These are phyloP conservation scores for Schwanniomyces vanrijiae DNA, from an alignment of 805 yeast genomes.

Conservation along the genomic window DNA sequence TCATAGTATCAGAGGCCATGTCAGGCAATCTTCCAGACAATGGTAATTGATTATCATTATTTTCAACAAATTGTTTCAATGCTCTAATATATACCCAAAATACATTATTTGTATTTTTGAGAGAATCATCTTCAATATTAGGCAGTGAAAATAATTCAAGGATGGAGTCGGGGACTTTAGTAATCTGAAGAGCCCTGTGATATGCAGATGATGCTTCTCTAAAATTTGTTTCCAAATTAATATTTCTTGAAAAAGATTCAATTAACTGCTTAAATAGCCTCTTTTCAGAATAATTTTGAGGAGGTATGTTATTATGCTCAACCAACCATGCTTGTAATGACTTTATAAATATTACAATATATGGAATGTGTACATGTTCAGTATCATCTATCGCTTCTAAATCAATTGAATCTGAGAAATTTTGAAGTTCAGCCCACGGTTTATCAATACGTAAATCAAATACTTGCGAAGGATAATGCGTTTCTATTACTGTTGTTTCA, in stretches of 20 bases:
- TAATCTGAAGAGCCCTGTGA: slow-evolving; percentile 37
- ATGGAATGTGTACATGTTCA: slow-evolving; percentile 68
- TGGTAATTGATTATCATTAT: slow-evolving; percentile 51
- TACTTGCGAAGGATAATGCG: slow-evolving; percentile 63
- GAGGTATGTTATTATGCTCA: slow-evolving; percentile 27
- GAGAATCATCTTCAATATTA: slow-evolving; percentile 14
- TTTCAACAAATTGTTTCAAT: slow-evolving; percentile 46
- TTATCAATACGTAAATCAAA: slow-evolving; percentile 65
- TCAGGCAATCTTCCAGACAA: slow-evolving; percentile 78
- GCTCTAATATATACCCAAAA: slow-evolving; percentile 70
- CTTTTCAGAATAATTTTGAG: slow-evolving; percentile 41
- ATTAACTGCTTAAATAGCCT: slow-evolving; percentile 37
- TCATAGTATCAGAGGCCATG: slow-evolving; percentile 76
- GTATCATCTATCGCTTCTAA: slow-evolving; percentile 44
- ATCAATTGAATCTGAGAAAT: slow-evolving; percentile 51
- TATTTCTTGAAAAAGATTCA: slow-evolving; percentile 40
- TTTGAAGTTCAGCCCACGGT: slow-evolving; percentile 71
- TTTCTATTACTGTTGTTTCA: slow-evolving; percentile 69
- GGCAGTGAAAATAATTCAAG: slow-evolving; percentile 21
- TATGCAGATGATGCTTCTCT: slow-evolving; percentile 35
- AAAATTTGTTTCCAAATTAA: slow-evolving; percentile 51
- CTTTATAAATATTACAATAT: slow-evolving; percentile 57
- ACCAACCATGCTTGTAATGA: slow-evolving; percentile 46
- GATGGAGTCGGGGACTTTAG: slow-evolving; percentile 32
- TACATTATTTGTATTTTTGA: slow-evolving; percentile 19